Percentiles rank a stretch among this genome's conserved stretches.
Evolutionary conservation across 805 yeast genomes (phyloP).

Genomic region (Kregervanrija fluxuum): DNA sequence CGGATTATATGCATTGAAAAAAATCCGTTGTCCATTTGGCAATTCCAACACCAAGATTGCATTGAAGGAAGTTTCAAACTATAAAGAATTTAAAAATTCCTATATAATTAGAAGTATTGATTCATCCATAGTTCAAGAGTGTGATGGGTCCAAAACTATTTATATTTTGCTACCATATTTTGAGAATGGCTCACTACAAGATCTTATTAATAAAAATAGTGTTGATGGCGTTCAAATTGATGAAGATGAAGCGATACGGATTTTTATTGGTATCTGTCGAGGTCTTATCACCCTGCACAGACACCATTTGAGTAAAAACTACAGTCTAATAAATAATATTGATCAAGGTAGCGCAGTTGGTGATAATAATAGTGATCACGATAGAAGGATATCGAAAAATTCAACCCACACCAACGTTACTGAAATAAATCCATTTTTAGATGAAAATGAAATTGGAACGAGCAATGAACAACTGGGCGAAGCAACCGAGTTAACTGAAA

Average conservation of each 20-base stretch:
- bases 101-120: constrained; percentile 64
- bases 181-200: constrained; percentile 70
- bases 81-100: constrained; percentile 62
- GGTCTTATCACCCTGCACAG: constrained; percentile 76
- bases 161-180: constrained; percentile 77
- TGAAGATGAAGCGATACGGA: constrained; percentile 55
- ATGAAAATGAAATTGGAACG: constrained; percentile 25
- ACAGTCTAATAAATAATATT: background rate
- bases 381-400: constrained; percentile 16
- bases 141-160: constrained; percentile 73
- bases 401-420: background rate
- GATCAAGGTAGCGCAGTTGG: background rate
- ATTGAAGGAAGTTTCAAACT: constrained; percentile 68
- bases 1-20: constrained; percentile 67
- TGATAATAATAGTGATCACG: background rate
- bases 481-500: constrained; percentile 46
- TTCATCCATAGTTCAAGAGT: constrained; percentile 63
- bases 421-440: background rate
- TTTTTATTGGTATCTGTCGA: constrained; percentile 62
- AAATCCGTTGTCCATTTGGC: constrained; percentile 84
- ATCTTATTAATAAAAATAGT: constrained; percentile 58
- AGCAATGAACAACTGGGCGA: constrained; percentile 11
- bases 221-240: constrained; percentile 44
- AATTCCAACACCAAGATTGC: constrained; percentile 67
- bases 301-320: constrained; percentile 31